phyloP scores from a whole-genome alignment of 805 yeast species.

The Cyberlindnera sargentensis region DNA sequence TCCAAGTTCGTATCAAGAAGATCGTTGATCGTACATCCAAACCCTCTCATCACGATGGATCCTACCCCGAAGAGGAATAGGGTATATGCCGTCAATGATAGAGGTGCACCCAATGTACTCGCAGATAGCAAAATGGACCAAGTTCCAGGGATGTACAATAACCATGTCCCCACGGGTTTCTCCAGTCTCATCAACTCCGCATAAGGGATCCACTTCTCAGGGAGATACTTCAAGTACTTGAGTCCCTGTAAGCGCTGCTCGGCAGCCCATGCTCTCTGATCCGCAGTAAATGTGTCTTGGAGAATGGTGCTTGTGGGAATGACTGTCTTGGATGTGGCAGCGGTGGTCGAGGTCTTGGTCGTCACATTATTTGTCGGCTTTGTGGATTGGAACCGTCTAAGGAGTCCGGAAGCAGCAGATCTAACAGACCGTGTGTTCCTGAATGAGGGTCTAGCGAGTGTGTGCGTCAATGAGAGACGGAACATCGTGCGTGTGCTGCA shows the following conservation, averaged over 20 bases:
- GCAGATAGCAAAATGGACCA: constrained; percentile 96
- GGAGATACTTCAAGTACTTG: constrained; percentile 53
- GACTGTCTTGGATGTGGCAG: neutral
- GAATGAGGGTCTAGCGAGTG: neutral
- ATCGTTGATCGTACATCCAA: constrained; percentile 96
- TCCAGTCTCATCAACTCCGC: constrained; percentile 89
- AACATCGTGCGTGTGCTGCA: too few relatives aligned
- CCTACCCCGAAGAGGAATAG: constrained; percentile 75
- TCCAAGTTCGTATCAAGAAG: constrained; percentile 79
- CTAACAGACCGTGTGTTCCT: too few relatives aligned
- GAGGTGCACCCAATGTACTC: constrained; percentile 59
- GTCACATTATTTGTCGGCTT: too few relatives aligned
- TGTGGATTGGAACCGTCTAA: too few relatives aligned
- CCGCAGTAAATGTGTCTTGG: constrained; percentile 10
- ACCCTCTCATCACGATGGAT: constrained; percentile 89
- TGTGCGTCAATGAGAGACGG: too few relatives aligned
- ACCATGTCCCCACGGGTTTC: constrained; percentile 92
- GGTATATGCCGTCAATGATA: constrained; percentile 53
- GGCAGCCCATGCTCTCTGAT: constrained; percentile 28
- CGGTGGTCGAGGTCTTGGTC: neutral
- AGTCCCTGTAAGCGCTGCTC: constrained; percentile 33
- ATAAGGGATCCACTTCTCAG: constrained; percentile 74
- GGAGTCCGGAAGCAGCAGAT: too few relatives aligned
- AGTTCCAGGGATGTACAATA: constrained; percentile 75
- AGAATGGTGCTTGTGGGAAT: neutral